These are phyloP conservation scores for Epicoccum sorghinum DNA, from an alignment of 2,329 filamentous ascomycete genomes.

Conservation along the genomic window DNA sequence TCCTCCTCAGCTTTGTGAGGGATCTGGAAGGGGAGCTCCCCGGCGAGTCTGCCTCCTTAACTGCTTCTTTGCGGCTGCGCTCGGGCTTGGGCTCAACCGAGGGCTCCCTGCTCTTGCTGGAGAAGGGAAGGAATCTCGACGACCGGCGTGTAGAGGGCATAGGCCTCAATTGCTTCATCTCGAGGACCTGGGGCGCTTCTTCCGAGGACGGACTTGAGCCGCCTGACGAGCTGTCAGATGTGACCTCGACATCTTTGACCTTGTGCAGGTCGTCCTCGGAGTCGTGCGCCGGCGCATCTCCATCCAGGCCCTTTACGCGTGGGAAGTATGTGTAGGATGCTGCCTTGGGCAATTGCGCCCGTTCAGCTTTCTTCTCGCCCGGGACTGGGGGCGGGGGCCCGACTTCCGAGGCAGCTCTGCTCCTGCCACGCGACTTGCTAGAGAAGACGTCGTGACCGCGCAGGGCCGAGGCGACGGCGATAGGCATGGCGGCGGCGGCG, in stretches of 20 bases:
- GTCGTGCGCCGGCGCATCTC: constrained; percentile 39
- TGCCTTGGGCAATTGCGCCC: constrained; percentile 44
- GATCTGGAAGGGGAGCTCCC: constrained; percentile 39
- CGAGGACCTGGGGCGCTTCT: constrained; percentile 34
- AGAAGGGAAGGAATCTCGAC: constrained; percentile 44
- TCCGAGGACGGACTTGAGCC: constrained; percentile 53
- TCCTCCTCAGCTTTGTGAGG: constrained; percentile 43
- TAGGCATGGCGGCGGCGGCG: constrained; percentile 35
- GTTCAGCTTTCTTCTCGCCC: constrained; percentile 25
- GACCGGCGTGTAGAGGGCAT: constrained; percentile 42
- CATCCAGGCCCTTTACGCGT: constrained; percentile 44
- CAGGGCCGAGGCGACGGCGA: constrained; percentile 39
- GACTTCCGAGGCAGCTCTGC: constrained; percentile 42
- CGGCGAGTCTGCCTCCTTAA: constrained; percentile 34
- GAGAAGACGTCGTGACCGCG: constrained; percentile 40
- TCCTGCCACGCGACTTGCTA: constrained; percentile 38
- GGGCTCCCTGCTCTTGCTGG: constrained; percentile 42
- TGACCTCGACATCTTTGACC: constrained; percentile 37
- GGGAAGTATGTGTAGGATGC: constrained; percentile 52
- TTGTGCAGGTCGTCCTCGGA: constrained; percentile 35
- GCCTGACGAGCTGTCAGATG: constrained; percentile 50
- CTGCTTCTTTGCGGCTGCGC: constrained; percentile 32
- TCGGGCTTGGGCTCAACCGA: constrained; percentile 39
- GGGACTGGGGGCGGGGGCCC: constrained; percentile 29
- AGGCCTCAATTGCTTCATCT: constrained; percentile 41